These are phyloP conservation scores for Podaxis mareebaensis DNA, from an alignment of 768 basidiomycete species.

Conservation along the genomic window DNA sequence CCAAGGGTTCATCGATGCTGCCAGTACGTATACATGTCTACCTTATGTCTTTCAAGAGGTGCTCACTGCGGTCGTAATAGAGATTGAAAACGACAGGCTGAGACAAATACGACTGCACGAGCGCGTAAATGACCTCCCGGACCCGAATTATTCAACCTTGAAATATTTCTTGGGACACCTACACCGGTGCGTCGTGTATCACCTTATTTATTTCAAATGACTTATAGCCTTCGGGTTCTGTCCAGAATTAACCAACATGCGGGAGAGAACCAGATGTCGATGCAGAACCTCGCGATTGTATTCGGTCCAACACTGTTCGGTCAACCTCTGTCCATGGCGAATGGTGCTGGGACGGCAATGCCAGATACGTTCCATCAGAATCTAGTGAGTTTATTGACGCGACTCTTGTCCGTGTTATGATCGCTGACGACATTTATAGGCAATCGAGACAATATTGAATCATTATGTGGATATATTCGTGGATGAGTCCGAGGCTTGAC, in stretches of 20 bases:
- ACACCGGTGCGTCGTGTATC: constrained; percentile 59
- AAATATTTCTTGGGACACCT: constrained; percentile 96
- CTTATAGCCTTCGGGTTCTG: constrained; percentile 6
- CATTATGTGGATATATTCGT: constrained; percentile 97
- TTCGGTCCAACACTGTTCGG: constrained; percentile 98
- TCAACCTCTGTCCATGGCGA: constrained; percentile 57
- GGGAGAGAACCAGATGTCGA: constrained; percentile 85
- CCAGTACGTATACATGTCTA: constrained; percentile 59
- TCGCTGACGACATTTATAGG: constrained; percentile 48
- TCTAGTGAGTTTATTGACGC: constrained; percentile 42
- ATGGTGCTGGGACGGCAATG: constrained; percentile 49
- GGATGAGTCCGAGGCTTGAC: constrained; percentile 66
- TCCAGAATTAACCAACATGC: constrained; percentile 75
- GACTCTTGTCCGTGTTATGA: constrained; percentile 11
- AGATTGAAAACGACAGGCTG: constrained; percentile 91
- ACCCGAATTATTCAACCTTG: constrained; percentile 97
- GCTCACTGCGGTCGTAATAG: constrained; percentile 34
- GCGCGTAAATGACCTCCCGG: constrained; percentile 95
- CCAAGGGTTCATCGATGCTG: constrained; percentile 92
- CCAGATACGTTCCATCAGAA: constrained; percentile 74
- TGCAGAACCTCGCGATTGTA: constrained; percentile 92
- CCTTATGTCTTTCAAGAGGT: constrained; percentile 5
- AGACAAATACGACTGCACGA: constrained; percentile 96
- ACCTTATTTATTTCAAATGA: not conserved
- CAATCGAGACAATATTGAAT: constrained; percentile 91